phyloP scores from a whole-genome alignment of 805 yeast genomes.

The Lipomyces japonicus region DNA sequence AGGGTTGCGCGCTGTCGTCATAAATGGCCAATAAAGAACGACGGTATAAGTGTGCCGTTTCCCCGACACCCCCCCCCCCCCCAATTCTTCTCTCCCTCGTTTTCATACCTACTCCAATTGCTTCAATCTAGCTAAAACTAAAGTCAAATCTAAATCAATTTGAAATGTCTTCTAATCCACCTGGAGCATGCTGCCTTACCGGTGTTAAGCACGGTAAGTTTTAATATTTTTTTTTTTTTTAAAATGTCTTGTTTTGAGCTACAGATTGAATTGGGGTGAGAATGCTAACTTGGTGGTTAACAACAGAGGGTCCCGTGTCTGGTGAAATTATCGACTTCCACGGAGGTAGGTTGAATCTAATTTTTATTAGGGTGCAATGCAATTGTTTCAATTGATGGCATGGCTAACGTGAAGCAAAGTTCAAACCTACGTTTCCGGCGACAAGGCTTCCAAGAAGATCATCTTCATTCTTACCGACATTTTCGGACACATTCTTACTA shows the following conservation, averaged over 20 bases:
- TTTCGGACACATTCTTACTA: constrained; percentile 57
- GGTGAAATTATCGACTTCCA: constrained; percentile 28
- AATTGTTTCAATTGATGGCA: constrained; percentile 1
- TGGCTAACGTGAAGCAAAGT: constrained; percentile 10
- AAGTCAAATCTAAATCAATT: too few species aligned
- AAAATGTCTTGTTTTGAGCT: neutral
- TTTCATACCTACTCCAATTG: neutral
- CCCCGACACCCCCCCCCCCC: too few species aligned
- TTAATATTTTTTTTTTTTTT: too few species aligned
- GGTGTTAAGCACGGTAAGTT: constrained; percentile 28
- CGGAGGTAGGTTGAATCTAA: constrained; percentile 19
- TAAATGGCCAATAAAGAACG: too few species aligned
- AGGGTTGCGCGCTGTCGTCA: too few species aligned
- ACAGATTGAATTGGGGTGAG: neutral
- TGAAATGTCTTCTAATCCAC: constrained; percentile 25
- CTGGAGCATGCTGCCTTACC: constrained; percentile 29
- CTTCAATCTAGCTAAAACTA: too few species aligned
- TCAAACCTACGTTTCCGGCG: constrained; percentile 51
- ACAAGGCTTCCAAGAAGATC: constrained; percentile 47
- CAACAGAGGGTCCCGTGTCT: constrained; percentile 21
- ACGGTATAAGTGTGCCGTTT: too few species aligned
- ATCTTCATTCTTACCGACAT: constrained; percentile 65
- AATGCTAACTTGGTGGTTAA: neutral
- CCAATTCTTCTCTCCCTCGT: neutral
- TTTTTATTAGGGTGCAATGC: neutral